These are phyloP conservation scores for Aspergillus floridensis DNA, from an alignment of 2,329 filamentous ascomycete genomes.

Conservation along the genomic window DNA sequence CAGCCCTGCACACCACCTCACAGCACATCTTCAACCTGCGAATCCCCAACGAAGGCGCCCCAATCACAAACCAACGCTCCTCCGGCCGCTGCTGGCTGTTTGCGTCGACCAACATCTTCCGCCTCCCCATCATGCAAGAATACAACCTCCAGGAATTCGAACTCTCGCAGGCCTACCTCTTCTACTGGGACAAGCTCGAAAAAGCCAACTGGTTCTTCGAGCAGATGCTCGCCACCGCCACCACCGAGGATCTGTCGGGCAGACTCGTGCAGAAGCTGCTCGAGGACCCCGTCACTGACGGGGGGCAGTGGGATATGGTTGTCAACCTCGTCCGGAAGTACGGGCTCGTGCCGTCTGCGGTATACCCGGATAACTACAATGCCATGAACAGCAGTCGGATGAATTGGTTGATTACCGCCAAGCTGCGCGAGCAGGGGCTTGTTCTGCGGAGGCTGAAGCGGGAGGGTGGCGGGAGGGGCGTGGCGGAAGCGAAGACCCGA, in stretches of 20 bases:
- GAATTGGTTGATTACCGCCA: slow-evolving; percentile 74
- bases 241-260: slow-evolving; percentile 64
- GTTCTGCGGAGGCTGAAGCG: slow-evolving; percentile 59
- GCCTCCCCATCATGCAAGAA: slow-evolving; percentile 81
- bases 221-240: slow-evolving; percentile 71
- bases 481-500: slow-evolving; percentile 60
- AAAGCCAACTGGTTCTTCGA: slow-evolving; percentile 89
- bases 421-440: slow-evolving; percentile 83
- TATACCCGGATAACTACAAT: slow-evolving; percentile 82
- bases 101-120: slow-evolving; percentile 85
- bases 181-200: slow-evolving; percentile 93
- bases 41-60: slow-evolving; percentile 76
- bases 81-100: slow-evolving; percentile 91
- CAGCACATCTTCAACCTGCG: slow-evolving; percentile 79
- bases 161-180: slow-evolving; percentile 82
- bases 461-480: slow-evolving; percentile 30
- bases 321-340: slow-evolving; percentile 84
- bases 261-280: slow-evolving; percentile 71
- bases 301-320: slow-evolving; percentile 91
- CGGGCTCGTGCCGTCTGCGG: slow-evolving; percentile 74
- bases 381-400: slow-evolving; percentile 68
- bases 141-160: slow-evolving; percentile 76
- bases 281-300: slow-evolving; percentile 68
- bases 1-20: slow-evolving; percentile 60
- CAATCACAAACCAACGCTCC: slow-evolving; percentile 79